Percentiles rank a stretch among this genome's conserved stretches.
Conservation (phyloP, 1,139 yeast genomes). For the Yamadazyma diospyri region DNA sequence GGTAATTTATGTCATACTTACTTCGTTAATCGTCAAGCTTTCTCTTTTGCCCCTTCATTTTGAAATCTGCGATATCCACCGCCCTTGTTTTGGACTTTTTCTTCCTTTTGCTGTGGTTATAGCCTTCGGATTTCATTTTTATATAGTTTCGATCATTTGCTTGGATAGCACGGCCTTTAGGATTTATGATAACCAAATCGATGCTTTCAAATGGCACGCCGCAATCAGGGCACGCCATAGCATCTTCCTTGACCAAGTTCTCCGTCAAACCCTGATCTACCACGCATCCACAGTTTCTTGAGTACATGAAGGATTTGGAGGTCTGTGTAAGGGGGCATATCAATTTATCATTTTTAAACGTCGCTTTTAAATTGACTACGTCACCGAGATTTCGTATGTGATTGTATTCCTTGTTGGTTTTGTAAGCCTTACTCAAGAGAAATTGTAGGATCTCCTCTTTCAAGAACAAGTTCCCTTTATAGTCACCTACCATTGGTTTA, state of each 20-base stretch:
- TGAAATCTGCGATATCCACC: background rate
- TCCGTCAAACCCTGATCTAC: slow-evolving; percentile 23
- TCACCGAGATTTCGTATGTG: slow-evolving; percentile 43
- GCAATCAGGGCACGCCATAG: slow-evolving; percentile 35
- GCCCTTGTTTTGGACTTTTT: too few relatives aligned
- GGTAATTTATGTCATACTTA: slow-evolving; percentile 3
- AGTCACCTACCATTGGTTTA: slow-evolving; percentile 66
- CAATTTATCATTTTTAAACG: slow-evolving; percentile 32
- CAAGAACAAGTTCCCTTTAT: slow-evolving; percentile 62
- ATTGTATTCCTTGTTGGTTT: slow-evolving; percentile 14
- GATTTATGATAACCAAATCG: slow-evolving; percentile 34
- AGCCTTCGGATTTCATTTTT: slow-evolving; percentile 20
- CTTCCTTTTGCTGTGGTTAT: background rate
- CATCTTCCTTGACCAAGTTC: slow-evolving; percentile 12
- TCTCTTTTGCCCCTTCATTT: background rate
- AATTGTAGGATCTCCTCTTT: slow-evolving; percentile 65
- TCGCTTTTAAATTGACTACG: slow-evolving; percentile 24
- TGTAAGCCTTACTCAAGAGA: slow-evolving; percentile 34
- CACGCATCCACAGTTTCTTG: slow-evolving; percentile 43
- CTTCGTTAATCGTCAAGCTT: slow-evolving; percentile 1
- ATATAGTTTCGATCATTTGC: slow-evolving; percentile 37
- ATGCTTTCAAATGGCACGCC: slow-evolving; percentile 18
- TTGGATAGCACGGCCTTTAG: slow-evolving; percentile 20
- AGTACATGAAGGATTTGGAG: slow-evolving; percentile 25
- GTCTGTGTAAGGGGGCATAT: slow-evolving; percentile 47